Conservation (phyloP, 257 asterid species). For the Plectranthus barbatus region DNA sequence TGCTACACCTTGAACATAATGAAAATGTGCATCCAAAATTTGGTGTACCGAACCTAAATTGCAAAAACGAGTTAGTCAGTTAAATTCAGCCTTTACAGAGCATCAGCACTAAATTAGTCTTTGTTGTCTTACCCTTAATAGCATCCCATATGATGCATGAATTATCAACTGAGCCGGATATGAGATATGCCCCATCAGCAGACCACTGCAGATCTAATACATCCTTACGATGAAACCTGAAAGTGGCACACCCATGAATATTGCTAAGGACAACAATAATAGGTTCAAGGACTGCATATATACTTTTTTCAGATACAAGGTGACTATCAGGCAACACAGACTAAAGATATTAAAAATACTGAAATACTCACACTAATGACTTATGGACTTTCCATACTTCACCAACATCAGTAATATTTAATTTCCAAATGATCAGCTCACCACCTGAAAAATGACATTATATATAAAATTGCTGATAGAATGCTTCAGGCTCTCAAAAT, state of each 20-base stretch:
- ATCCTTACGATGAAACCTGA: conserved; percentile 95
- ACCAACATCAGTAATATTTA: conserved; percentile 54
- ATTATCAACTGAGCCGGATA: conserved; percentile 98
- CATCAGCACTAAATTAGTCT: not conserved
- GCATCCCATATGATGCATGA: conserved; percentile 95
- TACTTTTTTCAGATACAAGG: conserved; percentile 2
- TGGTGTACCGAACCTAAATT: conserved; percentile 75
- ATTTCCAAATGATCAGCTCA: conserved; percentile 76
- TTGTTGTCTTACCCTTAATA: conserved; percentile 45
- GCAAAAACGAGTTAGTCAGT: not conserved
- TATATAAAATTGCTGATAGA: not conserved
- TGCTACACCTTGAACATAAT: conserved; percentile 96
- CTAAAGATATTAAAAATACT: conserved; percentile 2
- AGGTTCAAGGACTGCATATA: not conserved
- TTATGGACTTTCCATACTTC: conserved; percentile 80
- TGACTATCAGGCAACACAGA: conserved; percentile 4
- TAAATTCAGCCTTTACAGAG: not conserved
- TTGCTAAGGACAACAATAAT: not conserved
- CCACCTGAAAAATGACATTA: conserved; percentile 51
- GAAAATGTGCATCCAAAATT: conserved; percentile 81
- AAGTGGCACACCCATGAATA: conserved; percentile 13
- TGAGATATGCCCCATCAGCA: conserved; percentile 62
- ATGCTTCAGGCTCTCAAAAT: not conserved
- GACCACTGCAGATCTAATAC: conserved; percentile 95
- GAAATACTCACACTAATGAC: conserved; percentile 67